Base-by-base conservation (phyloP, 108 stramenopile species). In the Nannochloropsis salina region DNA sequence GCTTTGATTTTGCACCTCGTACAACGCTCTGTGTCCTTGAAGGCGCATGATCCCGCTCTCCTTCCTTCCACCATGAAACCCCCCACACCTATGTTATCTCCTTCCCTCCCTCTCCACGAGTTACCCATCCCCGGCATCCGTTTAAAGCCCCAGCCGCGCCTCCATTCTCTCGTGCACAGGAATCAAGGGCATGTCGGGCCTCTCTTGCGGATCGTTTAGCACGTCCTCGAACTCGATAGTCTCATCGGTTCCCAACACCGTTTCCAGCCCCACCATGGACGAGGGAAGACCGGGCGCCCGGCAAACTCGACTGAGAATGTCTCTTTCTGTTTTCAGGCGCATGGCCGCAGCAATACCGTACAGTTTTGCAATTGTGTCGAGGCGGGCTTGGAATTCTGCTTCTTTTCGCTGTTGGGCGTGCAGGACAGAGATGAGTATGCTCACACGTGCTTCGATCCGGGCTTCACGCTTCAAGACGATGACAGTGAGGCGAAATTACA, bases 141-240 rank as follows among this genome's bases (percentile, higher is more conserved):
- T 31, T 31, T 31, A 31, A 4, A 87, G 83, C 43, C 87, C 87
- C 42, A 80, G 80, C 80, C 83, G 45, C 41, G 83, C 83, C 80
- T 87, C 87, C 87, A 87, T 87, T 44, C 80, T 83, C 87, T 87
- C 83, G 83, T 87, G 87, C 44, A 87, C 87, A 15, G 44, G 43
- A 45, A 87, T 80, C 40, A 79, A 47, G 40, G 87, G 87, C 12
- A 42, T 45, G 43, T 80, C 87, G 31, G 87, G 87, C n/a, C 83
- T 42, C 41, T 87, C 83, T 18, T 74, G 61, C 42, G 87, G 87
- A 8, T 74, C 10, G 44, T 84, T 80, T 22, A 87, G 43, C 44
- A 83, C 83, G 80, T 87, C 87, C 87, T 87, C 87, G 83, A 87
- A 87, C 20, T 87, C 87, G 43, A 87, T 80, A 12, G 83, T 87